These are phyloP conservation scores for Bidens hawaiensis DNA, from an alignment of 140 eudicot species.

Conservation along the genomic window DNA sequence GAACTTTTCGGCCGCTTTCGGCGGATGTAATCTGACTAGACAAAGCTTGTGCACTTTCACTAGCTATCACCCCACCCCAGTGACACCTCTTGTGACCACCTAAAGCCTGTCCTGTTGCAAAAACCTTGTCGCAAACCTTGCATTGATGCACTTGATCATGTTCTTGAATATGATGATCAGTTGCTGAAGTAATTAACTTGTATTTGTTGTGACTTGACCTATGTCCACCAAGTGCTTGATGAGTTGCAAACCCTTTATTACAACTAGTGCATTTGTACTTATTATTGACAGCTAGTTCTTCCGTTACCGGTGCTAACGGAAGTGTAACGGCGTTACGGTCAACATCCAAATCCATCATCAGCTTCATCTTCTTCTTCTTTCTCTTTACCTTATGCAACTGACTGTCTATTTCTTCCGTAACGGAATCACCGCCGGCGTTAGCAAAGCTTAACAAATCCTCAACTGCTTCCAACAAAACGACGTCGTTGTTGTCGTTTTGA, in stretches of 20 bases:
- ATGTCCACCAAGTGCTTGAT: constrained; percentile 87
- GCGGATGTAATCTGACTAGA: constrained; percentile 27
- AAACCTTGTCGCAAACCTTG: constrained; percentile 40
- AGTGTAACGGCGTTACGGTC: background rate
- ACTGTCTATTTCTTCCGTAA: background rate
- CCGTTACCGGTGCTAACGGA: background rate
- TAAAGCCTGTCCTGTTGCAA: constrained; percentile 53
- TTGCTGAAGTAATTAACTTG: constrained; percentile 18
- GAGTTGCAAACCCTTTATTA: constrained; percentile 40
- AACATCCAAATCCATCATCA: constrained; percentile 39
- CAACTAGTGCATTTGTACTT: constrained; percentile 57
- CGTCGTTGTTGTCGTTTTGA: constrained; percentile 18
- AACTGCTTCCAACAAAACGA: constrained; percentile 26
- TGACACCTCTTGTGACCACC: constrained; percentile 70
- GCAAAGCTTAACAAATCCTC: constrained; percentile 38
- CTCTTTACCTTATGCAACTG: constrained; percentile 6
- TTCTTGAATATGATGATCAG: background rate
- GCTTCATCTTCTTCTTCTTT: constrained; percentile 33
- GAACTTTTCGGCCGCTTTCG: constrained; percentile 17
- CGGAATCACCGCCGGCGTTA: constrained; percentile 1
- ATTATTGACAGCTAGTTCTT: too few relatives aligned
- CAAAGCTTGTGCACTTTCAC: constrained; percentile 1
- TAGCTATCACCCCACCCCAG: constrained; percentile 21
- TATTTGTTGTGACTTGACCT: constrained; percentile 65
- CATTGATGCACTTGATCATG: constrained; percentile 31